Percentiles rank a stretch among this genome's conserved stretches.
Conservation (phyloP, 345 rosid species). For the Eucalyptus sp. region DNA sequence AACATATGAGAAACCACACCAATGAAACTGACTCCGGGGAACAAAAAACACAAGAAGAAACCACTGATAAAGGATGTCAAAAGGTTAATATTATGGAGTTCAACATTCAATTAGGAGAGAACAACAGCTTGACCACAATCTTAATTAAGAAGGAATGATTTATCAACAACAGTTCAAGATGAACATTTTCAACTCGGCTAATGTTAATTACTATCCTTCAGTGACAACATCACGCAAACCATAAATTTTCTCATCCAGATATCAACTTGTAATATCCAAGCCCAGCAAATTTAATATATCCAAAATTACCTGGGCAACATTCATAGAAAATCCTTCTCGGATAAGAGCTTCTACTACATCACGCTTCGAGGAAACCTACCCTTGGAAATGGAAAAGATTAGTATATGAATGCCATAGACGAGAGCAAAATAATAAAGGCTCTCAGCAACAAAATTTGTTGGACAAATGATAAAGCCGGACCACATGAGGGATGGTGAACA, state of each 20-base stretch:
- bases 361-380: constrained; percentile 47
- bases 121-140: background rate
- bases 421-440: background rate
- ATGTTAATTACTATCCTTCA: background rate
- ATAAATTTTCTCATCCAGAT: background rate
- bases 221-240: background rate
- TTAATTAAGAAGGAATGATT: background rate
- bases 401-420: background rate
- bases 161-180: background rate
- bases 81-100: background rate
- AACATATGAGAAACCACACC: background rate
- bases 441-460: background rate
- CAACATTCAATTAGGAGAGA: background rate
- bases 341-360: constrained; percentile 32
- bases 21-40: background rate
- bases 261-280: background rate
- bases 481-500: background rate
- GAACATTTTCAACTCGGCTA: background rate
- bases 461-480: background rate
- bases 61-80: background rate
- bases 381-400: constrained; percentile 1
- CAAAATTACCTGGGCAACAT: constrained; percentile 49
- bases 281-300: background rate
- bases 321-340: constrained; percentile 46
- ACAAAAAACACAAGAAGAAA: background rate